These are phyloP conservation scores for Cephalotrichum gorgonifer DNA, from an alignment of 2,329 filamentous ascomycete genomes.

Conservation along the genomic window DNA sequence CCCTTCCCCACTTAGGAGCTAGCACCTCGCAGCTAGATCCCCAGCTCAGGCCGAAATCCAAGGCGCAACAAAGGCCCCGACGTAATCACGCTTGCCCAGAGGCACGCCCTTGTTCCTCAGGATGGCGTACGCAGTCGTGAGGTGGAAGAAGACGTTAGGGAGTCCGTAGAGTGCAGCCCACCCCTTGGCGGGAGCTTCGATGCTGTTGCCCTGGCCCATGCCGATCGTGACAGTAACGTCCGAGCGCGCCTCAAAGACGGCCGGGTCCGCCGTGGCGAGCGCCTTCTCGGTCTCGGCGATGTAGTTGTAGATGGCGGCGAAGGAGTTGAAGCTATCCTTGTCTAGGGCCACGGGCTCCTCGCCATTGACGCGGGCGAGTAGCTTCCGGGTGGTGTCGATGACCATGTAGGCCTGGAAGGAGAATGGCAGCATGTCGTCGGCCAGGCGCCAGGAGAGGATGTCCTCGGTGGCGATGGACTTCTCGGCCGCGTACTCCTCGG, in stretches of 20 bases:
- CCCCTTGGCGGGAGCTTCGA: slow-evolving; percentile 15
- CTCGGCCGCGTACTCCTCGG: slow-evolving; percentile 13
- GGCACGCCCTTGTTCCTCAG: slow-evolving; percentile 49
- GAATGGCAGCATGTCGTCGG: slow-evolving; percentile 32
- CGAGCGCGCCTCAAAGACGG: slow-evolving; percentile 21
- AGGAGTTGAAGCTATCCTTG: slow-evolving; percentile 20
- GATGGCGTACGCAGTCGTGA: slow-evolving; percentile 48
- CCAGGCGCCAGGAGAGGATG: slow-evolving; percentile 21
- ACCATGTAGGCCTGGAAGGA: slow-evolving; percentile 26
- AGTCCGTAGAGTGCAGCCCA: slow-evolving; percentile 39
- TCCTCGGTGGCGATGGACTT: slow-evolving; percentile 13
- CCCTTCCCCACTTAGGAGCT: too few relatives aligned
- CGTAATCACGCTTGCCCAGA: slow-evolving; percentile 50
- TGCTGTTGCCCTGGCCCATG: slow-evolving; percentile 17
- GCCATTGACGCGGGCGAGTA: slow-evolving; percentile 22
- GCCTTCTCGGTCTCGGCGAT: slow-evolving; percentile 19
- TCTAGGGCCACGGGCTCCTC: slow-evolving; percentile 14
- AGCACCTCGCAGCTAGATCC: too few relatives aligned
- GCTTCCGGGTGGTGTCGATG: slow-evolving; percentile 18
- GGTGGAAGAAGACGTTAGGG: slow-evolving; percentile 57
- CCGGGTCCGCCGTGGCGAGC: slow-evolving; percentile 20
- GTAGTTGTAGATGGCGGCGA: slow-evolving; percentile 22
- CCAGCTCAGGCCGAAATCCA: neutral
- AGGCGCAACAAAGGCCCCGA: slow-evolving; percentile 13
- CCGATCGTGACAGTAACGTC: slow-evolving; percentile 17